Percentiles rank a stretch among this genome's conserved stretches.
These are phyloP conservation scores for Colletotrichum tofieldiae DNA, from an alignment of 2,329 filamentous ascomycete genomes.

Conservation along the genomic window DNA sequence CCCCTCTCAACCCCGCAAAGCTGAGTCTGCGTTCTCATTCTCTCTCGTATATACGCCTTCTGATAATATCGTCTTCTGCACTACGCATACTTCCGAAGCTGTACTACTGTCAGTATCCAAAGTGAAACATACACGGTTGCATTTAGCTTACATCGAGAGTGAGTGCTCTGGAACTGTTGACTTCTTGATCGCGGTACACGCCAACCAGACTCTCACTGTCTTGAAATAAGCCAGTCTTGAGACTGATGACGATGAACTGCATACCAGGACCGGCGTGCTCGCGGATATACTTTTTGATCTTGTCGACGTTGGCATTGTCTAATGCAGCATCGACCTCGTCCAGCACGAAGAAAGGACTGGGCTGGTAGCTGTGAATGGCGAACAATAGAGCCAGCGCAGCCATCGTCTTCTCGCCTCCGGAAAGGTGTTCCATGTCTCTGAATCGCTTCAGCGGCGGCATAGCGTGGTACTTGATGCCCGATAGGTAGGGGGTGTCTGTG, in stretches of 20 bases:
- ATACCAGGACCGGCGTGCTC: conserved; percentile 96
- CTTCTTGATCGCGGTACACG: conserved; percentile 94
- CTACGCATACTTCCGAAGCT: conserved; percentile 41
- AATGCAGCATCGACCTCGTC: conserved; percentile 98
- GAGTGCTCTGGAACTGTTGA: conserved; percentile 91
- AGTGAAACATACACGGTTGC: not conserved
- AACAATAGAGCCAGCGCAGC: conserved; percentile 96
- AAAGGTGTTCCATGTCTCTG: conserved; percentile 98
- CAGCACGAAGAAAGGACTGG: conserved; percentile 96
- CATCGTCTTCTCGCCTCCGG: conserved; percentile 98
- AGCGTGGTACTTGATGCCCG: conserved; percentile 97
- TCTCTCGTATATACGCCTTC: conserved; percentile 1
- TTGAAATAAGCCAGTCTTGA: conserved; percentile 97
- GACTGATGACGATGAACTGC: conserved; percentile 98
- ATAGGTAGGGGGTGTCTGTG: conserved; percentile 95
- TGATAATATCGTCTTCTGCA: not conserved
- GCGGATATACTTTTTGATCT: conserved; percentile 95
- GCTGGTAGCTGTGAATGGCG: conserved; percentile 96
- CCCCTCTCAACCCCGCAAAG: not conserved
- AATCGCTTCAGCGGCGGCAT: conserved; percentile 99
- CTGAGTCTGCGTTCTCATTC: not conserved
- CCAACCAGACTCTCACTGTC: conserved; percentile 96
- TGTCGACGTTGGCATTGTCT: conserved; percentile 97
- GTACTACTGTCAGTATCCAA: conserved; percentile 14
- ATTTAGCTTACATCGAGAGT: conserved; percentile 89